phyloP scores from a whole-genome alignment of 2,329 filamentous ascomycete genomes.

The Cercospora sp. region DNA sequence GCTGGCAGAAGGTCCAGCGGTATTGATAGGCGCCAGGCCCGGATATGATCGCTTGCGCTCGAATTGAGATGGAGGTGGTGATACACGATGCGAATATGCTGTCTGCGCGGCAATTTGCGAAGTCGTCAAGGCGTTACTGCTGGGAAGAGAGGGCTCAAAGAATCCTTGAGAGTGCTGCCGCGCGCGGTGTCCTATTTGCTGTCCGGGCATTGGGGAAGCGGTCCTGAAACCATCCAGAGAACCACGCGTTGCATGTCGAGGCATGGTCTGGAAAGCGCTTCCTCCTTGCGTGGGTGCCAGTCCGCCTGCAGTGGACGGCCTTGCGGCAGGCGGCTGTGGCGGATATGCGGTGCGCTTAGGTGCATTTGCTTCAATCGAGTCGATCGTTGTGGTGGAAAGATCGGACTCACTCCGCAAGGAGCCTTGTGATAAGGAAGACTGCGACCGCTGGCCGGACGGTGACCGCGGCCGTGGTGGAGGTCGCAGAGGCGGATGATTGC shows the following conservation, averaged over 20 bases:
- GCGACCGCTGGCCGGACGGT: slow-evolving; percentile 36
- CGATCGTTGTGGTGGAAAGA: slow-evolving; percentile 40
- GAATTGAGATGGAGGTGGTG: slow-evolving; percentile 26
- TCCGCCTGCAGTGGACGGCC: slow-evolving; percentile 38
- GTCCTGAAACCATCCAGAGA: slow-evolving; percentile 38
- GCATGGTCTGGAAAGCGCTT: slow-evolving; percentile 39
- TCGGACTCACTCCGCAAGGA: slow-evolving; percentile 39
- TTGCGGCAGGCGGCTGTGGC: slow-evolving; percentile 31
- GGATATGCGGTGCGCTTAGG: slow-evolving; percentile 44
- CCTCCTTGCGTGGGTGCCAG: slow-evolving; percentile 35
- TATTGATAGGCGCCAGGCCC: slow-evolving; percentile 58
- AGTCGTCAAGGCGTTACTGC: slow-evolving; percentile 51
- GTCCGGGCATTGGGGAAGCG: slow-evolving; percentile 34
- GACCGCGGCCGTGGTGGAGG: slow-evolving; percentile 37
- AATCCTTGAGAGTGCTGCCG: slow-evolving; percentile 73
- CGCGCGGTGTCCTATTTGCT: slow-evolving; percentile 54
- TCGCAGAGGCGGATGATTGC: slow-evolving; percentile 33
- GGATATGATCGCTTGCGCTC: slow-evolving; percentile 72
- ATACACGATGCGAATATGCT: slow-evolving; percentile 59
- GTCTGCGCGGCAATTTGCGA: slow-evolving; percentile 80
- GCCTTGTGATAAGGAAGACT: slow-evolving; percentile 37
- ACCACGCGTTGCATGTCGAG: slow-evolving; percentile 34
- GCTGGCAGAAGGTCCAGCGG: slow-evolving; percentile 26
- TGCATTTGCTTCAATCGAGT: slow-evolving; percentile 39
- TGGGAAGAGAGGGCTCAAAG: slow-evolving; percentile 71